Evolutionary conservation across 225 moss, liverwort and hornwort genomes (phyloP).

Genomic region (Marchantia polymorpha): DNA sequence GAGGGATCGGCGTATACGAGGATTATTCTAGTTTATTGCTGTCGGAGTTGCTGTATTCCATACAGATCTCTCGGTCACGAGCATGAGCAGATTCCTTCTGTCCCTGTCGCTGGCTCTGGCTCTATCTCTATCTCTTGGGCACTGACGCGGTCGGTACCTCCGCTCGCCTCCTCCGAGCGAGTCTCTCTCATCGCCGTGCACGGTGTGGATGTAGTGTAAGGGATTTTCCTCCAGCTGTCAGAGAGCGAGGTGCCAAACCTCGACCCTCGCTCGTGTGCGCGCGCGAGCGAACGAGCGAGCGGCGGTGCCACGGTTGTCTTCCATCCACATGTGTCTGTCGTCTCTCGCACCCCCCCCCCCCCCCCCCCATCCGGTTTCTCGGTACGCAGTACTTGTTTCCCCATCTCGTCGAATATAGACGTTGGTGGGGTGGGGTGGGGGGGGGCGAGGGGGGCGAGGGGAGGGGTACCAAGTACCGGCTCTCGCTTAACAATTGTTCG

Average conservation of each 20-base stretch:
- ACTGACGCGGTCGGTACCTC: not conserved
- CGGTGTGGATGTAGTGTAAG: too few species aligned
- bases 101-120: too few species aligned
- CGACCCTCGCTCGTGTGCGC: not conserved
- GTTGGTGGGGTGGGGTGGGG: too few species aligned
- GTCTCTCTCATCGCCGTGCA: not conserved
- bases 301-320: not conserved
- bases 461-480: slow-evolving; percentile 1
- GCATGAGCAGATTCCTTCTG: not conserved
- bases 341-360: not conserved
- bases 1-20: not conserved
- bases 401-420: not conserved
- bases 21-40: not conserved
- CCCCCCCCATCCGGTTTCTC: not conserved
- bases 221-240: not conserved
- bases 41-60: not conserved
- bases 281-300: not conserved
- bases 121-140: too few species aligned
- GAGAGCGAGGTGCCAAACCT: not conserved
- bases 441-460: too few species aligned
- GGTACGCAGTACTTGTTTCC: not conserved
- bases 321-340: not conserved
- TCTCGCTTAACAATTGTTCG: not conserved
- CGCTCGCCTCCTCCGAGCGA: not conserved
- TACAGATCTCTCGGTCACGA: not conserved